Percentiles rank a stretch among this genome's conserved stretches.
Evolutionary conservation across 2,329 filamentous ascomycete species (phyloP).

Genomic region (Lecanicillium sp.): DNA sequence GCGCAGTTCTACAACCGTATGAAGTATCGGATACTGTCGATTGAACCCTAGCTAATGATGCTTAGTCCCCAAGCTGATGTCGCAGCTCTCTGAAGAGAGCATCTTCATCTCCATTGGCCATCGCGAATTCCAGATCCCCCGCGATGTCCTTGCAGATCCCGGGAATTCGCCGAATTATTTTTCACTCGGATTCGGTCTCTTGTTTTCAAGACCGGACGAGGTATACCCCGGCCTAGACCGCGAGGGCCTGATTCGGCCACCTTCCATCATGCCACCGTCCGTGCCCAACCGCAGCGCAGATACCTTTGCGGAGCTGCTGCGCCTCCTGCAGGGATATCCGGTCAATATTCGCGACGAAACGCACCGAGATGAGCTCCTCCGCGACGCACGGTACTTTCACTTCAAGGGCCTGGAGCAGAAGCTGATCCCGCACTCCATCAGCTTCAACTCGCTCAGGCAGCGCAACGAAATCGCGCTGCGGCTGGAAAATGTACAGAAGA

Average conservation of each 20-base stretch:
- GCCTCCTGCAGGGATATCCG: constrained; percentile 77
- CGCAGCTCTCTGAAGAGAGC: constrained; percentile 83
- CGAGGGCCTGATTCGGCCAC: constrained; percentile 73
- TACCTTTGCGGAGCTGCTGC: constrained; percentile 75
- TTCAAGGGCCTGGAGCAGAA: constrained; percentile 87
- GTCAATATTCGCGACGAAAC: constrained; percentile 67
- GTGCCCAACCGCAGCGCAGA: constrained; percentile 79
- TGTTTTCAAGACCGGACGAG: constrained; percentile 74
- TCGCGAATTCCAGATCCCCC: constrained; percentile 81
- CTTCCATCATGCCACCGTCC: constrained; percentile 74
- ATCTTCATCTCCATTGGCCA: constrained; percentile 91
- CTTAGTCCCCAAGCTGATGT: constrained; percentile 77
- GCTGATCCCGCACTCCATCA: constrained; percentile 70
- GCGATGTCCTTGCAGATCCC: constrained; percentile 76
- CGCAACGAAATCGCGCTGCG: constrained; percentile 72
- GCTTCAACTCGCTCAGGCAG: constrained; percentile 63
- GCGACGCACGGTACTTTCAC: constrained; percentile 89
- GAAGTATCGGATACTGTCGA: too few species aligned
- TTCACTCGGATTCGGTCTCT: constrained; percentile 79
- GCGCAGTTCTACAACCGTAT: constrained; percentile 87
- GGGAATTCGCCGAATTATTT: constrained; percentile 97
- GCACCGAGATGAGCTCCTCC: constrained; percentile 70
- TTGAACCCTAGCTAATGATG: not conserved
- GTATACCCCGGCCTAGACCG: constrained; percentile 82
- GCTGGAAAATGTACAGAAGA: constrained; percentile 82